These are phyloP conservation scores for Stentor coeruleus DNA, from an alignment of 73 alveolate genomes.

Conservation along the genomic window DNA sequence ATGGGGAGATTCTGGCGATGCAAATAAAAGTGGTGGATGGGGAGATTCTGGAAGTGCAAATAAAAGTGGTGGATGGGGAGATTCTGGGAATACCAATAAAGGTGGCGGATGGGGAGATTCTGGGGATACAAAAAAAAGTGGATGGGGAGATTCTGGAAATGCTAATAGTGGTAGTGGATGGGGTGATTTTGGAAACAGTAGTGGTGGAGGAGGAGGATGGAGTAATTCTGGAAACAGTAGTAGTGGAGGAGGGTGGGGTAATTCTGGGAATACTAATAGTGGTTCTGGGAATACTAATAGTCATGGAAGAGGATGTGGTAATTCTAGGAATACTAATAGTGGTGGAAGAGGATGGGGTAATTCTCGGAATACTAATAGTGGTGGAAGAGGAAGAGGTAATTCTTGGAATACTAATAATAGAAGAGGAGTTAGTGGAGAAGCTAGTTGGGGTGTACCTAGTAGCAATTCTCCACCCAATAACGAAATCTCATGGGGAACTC, in stretches of 20 bases:
- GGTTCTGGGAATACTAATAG: no score
- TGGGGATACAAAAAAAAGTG: background rate
- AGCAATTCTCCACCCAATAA: background rate
- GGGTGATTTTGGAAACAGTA: background rate
- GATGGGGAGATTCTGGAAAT: background rate
- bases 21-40: background rate
- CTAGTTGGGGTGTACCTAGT: background rate
- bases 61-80: no score
- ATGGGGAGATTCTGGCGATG: background rate
- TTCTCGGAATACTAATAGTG: no score
- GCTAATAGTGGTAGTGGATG: slow-evolving; percentile 24
- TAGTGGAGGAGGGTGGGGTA: slow-evolving; percentile 24
- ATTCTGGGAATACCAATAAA: no score
- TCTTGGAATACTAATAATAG: background rate
- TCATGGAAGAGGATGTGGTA: background rate
- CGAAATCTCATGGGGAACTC: background rate
- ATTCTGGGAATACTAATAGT: background rate
- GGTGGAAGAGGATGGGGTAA: slow-evolving; percentile 11
- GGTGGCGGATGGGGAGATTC: no score
- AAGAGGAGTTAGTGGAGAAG: background rate
- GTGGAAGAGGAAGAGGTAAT: background rate
- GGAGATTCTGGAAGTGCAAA: background rate
- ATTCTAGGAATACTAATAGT: background rate
- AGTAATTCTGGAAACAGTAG: slow-evolving; percentile 18
- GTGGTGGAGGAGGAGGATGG: slow-evolving; percentile 12